phyloP scores from a whole-genome alignment of 176 grass and related monocot species.

The Leersia perrieri region DNA sequence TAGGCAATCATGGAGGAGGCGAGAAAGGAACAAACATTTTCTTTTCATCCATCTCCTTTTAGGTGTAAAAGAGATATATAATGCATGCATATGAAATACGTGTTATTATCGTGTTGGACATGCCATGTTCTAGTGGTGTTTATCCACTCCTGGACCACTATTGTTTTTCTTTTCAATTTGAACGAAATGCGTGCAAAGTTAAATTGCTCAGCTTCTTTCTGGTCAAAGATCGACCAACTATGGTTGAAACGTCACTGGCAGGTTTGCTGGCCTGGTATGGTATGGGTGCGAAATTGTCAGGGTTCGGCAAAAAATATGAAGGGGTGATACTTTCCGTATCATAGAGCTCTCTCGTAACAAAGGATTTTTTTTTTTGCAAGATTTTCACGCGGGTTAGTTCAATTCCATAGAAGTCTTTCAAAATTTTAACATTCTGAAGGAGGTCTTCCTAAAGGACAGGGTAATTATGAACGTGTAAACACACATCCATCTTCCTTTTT shows the following conservation, averaged over 20 bases:
- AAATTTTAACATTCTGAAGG: too few relatives aligned
- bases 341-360: too few relatives aligned
- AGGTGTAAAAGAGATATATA: background rate
- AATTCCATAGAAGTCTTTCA: background rate
- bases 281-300: background rate
- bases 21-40: conserved; percentile 23
- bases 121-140: background rate
- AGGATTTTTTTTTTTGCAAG: background rate
- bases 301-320: too few relatives aligned
- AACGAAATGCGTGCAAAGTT: background rate
- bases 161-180: background rate
- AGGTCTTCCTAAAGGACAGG: too few relatives aligned
- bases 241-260: background rate
- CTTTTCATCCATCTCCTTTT: background rate
- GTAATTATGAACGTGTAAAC: background rate
- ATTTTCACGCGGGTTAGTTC: background rate
- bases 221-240: background rate
- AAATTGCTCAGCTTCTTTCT: background rate
- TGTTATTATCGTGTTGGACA: background rate
- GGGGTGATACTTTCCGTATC: too few relatives aligned
- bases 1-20: background rate
- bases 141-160: background rate
- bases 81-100: background rate
- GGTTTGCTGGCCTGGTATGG: background rate
- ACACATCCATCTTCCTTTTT: background rate